Conservation (phyloP, 208 protist species). For the Wallacemonas sp. region DNA sequence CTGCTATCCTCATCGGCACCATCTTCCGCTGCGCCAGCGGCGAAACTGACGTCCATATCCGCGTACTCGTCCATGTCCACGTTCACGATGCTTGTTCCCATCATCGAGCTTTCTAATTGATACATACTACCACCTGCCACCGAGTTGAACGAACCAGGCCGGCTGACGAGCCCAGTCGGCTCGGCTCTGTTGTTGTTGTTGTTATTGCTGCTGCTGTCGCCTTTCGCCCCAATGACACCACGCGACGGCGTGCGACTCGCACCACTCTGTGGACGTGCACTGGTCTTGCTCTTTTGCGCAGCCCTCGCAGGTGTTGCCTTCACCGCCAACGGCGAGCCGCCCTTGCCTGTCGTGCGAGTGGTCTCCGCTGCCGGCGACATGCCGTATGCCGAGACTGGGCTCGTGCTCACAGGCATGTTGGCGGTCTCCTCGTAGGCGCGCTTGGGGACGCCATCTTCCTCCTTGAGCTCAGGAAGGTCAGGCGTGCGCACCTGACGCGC, state of each 20-base stretch:
- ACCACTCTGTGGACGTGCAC: background rate
- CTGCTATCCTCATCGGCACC: conserved; percentile 8
- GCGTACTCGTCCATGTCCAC: background rate
- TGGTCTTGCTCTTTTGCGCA: background rate
- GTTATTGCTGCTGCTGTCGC: background rate
- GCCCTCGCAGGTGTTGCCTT: background rate
- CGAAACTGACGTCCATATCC: background rate
- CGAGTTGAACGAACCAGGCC: background rate
- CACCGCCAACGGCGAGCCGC: background rate
- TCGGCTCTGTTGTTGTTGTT: background rate
- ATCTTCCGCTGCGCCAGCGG: background rate
- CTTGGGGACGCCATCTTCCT: background rate
- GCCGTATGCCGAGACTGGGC: too few species aligned
- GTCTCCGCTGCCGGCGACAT: too few species aligned
- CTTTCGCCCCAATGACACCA: background rate
- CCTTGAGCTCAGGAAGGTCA: conserved; percentile 5
- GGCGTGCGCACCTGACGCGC: conserved; percentile 23
- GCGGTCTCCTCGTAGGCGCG: background rate
- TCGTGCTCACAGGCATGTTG: too few species aligned
- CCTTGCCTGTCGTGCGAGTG: background rate
- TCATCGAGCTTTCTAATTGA: background rate
- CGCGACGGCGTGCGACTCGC: background rate
- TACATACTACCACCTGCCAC: background rate
- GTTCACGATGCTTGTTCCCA: background rate
- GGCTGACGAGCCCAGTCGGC: background rate